Evolutionary conservation across 495 filamentous ascomycete genomes (phyloP).

Genomic region (Penicillium soppii): DNA sequence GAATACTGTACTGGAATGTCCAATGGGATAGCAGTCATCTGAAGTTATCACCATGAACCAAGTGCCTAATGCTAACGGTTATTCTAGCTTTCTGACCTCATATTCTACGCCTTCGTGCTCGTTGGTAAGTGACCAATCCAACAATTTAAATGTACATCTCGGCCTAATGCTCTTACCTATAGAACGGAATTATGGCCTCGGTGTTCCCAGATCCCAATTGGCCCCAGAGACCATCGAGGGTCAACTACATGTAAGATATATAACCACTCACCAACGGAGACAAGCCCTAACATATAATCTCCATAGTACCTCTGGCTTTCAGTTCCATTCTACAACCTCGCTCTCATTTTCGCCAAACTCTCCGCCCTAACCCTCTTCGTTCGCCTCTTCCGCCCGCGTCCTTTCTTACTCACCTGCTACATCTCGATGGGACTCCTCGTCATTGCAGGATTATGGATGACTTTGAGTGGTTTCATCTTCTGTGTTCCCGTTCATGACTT

Average conservation of each 20-base stretch:
- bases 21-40: too few relatives aligned
- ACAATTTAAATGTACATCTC: not conserved
- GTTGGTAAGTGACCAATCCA: slow-evolving; percentile 21
- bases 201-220: not conserved
- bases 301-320: slow-evolving; percentile 37
- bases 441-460: slow-evolving; percentile 34
- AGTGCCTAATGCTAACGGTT: too few relatives aligned
- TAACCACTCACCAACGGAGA: not conserved
- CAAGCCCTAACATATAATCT: not conserved
- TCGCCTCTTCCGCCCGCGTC: slow-evolving; percentile 36
- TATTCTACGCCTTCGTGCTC: slow-evolving; percentile 27
- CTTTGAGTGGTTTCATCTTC: slow-evolving; percentile 37
- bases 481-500: slow-evolving; percentile 36
- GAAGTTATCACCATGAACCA: too few relatives aligned
- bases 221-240: not conserved
- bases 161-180: slow-evolving; percentile 6
- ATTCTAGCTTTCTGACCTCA: slow-evolving; percentile 10
- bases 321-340: slow-evolving; percentile 41
- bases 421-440: slow-evolving; percentile 33
- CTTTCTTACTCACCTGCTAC: slow-evolving; percentile 28
- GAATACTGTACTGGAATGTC: too few relatives aligned
- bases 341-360: slow-evolving; percentile 45
- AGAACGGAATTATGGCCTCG: slow-evolving; percentile 22
- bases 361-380: slow-evolving; percentile 41
- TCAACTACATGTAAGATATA: slow-evolving; percentile 17